A percentile compares a stretch with the other conserved stretches of the same genome.
Evolutionary conservation across 306 rosid genomes (phyloP).

Genomic region (Senna siamea): DNA sequence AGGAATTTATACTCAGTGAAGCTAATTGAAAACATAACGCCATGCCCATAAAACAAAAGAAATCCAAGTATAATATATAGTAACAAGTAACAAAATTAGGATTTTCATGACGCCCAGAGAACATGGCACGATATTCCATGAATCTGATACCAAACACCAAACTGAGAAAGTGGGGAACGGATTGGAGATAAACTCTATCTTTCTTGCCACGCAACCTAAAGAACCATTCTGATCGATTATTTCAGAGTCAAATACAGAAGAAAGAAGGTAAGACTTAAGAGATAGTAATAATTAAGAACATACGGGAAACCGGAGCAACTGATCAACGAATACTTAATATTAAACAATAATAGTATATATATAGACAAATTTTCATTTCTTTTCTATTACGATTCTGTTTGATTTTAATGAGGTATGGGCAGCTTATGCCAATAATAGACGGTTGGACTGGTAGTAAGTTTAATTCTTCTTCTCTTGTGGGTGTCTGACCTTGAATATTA

Average conservation of each 20-base stretch:
- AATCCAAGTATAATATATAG: too few species aligned
- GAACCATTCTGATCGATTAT: too few species aligned
- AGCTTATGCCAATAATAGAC: too few species aligned
- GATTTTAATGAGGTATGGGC: background rate
- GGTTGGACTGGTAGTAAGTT: too few species aligned
- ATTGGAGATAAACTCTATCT: constrained; percentile 67
- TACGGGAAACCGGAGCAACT: background rate
- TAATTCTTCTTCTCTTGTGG: too few species aligned
- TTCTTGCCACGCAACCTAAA: constrained; percentile 41
- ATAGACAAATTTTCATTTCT: background rate
- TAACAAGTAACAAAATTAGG: background rate
- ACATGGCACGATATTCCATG: constrained; percentile 43
- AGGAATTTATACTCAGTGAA: constrained; percentile 36
- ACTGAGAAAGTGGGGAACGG: constrained; percentile 37
- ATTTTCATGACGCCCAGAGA: constrained; percentile 11
- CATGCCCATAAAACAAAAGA: too few species aligned
- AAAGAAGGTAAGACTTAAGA: too few species aligned
- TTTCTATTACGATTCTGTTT: background rate
- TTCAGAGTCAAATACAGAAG: too few species aligned
- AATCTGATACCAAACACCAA: constrained; percentile 62
- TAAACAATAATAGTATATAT: background rate
- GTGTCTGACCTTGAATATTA: constrained; percentile 39
- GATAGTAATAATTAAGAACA: background rate
- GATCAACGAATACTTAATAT: background rate
- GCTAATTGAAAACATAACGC: background rate